Evolutionary conservation across 2,329 filamentous ascomycete species (phyloP).

Genomic region (Chrysoporthe deuterocubensis): DNA sequence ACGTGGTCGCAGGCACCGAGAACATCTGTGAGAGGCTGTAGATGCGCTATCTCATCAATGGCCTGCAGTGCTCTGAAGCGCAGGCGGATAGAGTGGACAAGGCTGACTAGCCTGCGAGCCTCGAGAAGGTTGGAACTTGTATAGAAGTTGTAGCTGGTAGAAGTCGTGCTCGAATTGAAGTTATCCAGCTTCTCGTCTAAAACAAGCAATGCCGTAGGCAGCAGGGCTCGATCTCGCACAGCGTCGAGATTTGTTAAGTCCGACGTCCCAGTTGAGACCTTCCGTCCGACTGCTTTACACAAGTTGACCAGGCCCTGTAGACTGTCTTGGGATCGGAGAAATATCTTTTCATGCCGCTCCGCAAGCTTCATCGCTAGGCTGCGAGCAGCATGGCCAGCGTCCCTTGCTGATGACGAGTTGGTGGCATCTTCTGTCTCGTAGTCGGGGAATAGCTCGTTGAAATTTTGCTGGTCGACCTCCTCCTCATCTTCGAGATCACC

Average conservation of each 20-base stretch:
- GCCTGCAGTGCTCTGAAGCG: constrained; percentile 74
- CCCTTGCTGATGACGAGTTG: constrained; percentile 34
- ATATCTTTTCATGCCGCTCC: constrained; percentile 60
- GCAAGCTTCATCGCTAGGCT: constrained; percentile 65
- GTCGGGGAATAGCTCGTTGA: constrained; percentile 80
- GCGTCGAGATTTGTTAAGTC: constrained; percentile 35
- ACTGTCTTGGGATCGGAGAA: constrained; percentile 48
- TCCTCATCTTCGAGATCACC: constrained; percentile 79
- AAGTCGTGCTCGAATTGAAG: constrained; percentile 44
- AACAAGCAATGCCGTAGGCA: constrained; percentile 69
- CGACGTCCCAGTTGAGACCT: constrained; percentile 37
- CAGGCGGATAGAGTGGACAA: constrained; percentile 70
- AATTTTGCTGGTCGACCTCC: constrained; percentile 72
- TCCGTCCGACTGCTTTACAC: constrained; percentile 49
- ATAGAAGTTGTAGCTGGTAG: constrained; percentile 82
- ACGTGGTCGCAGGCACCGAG: constrained; percentile 74
- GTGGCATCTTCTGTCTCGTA: constrained; percentile 62
- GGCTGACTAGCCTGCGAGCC: constrained; percentile 70
- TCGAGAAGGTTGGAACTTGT: constrained; percentile 77
- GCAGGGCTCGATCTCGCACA: constrained; percentile 55
- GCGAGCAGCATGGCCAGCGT: constrained; percentile 49
- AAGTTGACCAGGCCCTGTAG: constrained; percentile 48
- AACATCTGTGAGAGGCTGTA: constrained; percentile 79
- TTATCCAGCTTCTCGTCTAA: constrained; percentile 64
- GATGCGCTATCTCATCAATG: constrained; percentile 69